phyloP scores from a whole-genome alignment of 2,329 filamentous ascomycete species.

The Sphaerulina musiva region DNA sequence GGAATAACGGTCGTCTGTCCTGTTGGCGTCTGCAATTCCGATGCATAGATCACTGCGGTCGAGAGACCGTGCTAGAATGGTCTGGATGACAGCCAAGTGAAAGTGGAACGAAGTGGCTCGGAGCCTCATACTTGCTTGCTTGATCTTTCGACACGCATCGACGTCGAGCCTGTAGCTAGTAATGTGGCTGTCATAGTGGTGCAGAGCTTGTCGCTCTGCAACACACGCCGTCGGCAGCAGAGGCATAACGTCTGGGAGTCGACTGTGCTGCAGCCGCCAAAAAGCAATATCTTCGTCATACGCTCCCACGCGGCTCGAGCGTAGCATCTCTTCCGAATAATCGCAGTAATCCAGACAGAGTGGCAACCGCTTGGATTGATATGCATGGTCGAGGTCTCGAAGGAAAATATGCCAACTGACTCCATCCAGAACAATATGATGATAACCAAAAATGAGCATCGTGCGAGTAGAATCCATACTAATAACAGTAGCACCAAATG shows the following conservation, averaged over 20 bases:
- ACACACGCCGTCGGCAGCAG: slow-evolving; percentile 20
- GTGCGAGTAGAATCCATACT: not conserved
- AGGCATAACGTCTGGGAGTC: slow-evolving; percentile 17
- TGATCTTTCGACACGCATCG: not conserved
- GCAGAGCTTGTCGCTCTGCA: slow-evolving; percentile 11
- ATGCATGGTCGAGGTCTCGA: slow-evolving; percentile 18
- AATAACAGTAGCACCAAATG: not conserved
- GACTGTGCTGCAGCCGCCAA: not conserved
- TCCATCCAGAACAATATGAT: slow-evolving; percentile 33
- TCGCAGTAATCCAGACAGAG: not conserved
- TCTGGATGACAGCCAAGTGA: not conserved
- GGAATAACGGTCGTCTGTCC: not conserved
- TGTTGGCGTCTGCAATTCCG: not conserved
- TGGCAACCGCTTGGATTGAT: not conserved
- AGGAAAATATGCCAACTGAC: slow-evolving; percentile 25
- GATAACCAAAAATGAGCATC: slow-evolving; percentile 24
- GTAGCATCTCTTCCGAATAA: not conserved
- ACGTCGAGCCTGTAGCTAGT: not conserved
- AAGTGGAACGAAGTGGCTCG: not conserved
- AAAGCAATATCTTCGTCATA: not conserved
- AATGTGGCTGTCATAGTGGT: not conserved
- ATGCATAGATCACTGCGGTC: not conserved
- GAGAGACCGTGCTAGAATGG: not conserved
- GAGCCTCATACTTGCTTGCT: not conserved
- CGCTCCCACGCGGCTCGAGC: not conserved